These are phyloP conservation scores for Cicer judaicum DNA, from an alignment of 306 rosid species.

Conservation along the genomic window DNA sequence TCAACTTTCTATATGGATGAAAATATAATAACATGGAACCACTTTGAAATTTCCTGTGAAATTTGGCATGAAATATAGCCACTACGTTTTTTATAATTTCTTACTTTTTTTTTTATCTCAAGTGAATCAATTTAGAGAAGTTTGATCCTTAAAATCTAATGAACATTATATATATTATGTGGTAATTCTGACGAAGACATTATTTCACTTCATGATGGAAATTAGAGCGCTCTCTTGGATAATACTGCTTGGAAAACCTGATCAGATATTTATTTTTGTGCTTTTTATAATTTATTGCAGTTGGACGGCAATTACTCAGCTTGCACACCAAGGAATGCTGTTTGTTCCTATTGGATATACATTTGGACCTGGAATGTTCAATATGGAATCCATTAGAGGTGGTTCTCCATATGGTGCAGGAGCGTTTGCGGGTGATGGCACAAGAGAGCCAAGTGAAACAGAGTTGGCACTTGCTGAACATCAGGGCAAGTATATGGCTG, in stretches of 20 bases:
- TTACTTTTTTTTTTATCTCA: neutral
- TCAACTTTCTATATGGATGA: neutral
- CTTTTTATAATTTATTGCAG: constrained; percentile 53
- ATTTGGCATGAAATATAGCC: neutral
- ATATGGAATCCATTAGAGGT: constrained; percentile 84
- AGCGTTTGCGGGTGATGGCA: constrained; percentile 88
- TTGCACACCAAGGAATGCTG: constrained; percentile 95
- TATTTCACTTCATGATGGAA: constrained; percentile 20
- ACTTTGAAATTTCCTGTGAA: neutral
- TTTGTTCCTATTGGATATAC: constrained; percentile 96
- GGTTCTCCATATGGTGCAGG: constrained; percentile 98
- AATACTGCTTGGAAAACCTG: constrained; percentile 13
- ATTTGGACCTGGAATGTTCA: constrained; percentile 92
- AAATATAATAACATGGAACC: neutral
- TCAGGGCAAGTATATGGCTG: constrained; percentile 96
- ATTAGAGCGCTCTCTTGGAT: constrained; percentile 10
- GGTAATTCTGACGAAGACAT: neutral
- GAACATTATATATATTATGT: neutral
- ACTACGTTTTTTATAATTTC: neutral
- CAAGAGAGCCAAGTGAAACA: constrained; percentile 79
- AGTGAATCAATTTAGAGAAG: neutral
- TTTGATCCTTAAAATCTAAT: neutral
- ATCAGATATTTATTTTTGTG: constrained; percentile 24
- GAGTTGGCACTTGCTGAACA: constrained; percentile 92
- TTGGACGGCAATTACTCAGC: constrained; percentile 96